phyloP scores from a whole-genome alignment of 2,329 filamentous ascomycete genomes.

The Fonsecaea nubica region DNA sequence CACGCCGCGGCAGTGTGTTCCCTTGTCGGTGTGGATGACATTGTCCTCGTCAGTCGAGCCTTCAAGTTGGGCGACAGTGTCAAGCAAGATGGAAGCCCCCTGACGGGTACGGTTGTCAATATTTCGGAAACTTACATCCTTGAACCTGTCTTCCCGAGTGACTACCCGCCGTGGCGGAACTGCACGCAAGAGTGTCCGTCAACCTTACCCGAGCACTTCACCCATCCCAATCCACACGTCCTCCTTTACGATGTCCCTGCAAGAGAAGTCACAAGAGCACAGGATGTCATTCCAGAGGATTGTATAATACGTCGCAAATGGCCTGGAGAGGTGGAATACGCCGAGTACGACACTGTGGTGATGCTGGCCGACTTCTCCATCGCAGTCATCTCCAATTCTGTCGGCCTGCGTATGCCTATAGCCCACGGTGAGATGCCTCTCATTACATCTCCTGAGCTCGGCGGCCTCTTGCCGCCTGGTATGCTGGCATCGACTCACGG shows the following conservation, averaged over 20 bases:
- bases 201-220: slow-evolving; percentile 29
- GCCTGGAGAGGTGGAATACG: slow-evolving; percentile 60
- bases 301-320: slow-evolving; percentile 62
- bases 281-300: slow-evolving; percentile 58
- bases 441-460: slow-evolving; percentile 36
- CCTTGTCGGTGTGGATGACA: slow-evolving; percentile 51
- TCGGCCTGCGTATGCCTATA: slow-evolving; percentile 51
- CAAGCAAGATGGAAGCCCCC: slow-evolving; percentile 56
- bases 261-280: slow-evolving; percentile 54
- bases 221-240: slow-evolving; percentile 37
- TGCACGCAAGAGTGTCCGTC: slow-evolving; percentile 29
- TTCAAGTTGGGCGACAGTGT: slow-evolving; percentile 63
- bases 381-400: slow-evolving; percentile 58
- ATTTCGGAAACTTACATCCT: slow-evolving; percentile 56
- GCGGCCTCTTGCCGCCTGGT: slow-evolving; percentile 29
- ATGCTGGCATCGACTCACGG: slow-evolving; percentile 28
- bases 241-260: slow-evolving; percentile 52
- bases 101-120: slow-evolving; percentile 63
- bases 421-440: slow-evolving; percentile 39
- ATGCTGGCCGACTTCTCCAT: slow-evolving; percentile 60
- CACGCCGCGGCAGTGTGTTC: slow-evolving; percentile 50
- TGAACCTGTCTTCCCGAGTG: slow-evolving; percentile 42
- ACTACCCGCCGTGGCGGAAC: slow-evolving; percentile 1
- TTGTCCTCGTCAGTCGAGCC: slow-evolving; percentile 61
- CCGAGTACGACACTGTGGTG: slow-evolving; percentile 59